phyloP scores from a whole-genome alignment of 768 basidiomycete genomes.

The Pisolithus microcarpus region DNA sequence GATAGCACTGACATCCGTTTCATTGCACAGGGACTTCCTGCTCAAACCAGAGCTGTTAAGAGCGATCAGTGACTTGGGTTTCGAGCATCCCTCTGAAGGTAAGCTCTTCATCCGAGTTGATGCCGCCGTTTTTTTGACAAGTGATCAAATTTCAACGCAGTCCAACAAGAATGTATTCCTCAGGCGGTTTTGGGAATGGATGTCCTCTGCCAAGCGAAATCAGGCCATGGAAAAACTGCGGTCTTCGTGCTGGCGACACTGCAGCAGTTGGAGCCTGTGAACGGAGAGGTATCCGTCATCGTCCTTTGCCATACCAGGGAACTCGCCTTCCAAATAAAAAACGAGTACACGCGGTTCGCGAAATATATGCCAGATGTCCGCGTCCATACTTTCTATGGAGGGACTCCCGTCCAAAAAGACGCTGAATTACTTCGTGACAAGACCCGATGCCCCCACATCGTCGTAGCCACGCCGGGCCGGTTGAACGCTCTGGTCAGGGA shows the following conservation, averaged over 20 bases:
- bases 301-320: slow-evolving; percentile 99
- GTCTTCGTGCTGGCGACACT: slow-evolving; percentile 97
- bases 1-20: slow-evolving; percentile 7
- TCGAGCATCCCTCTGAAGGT: slow-evolving; percentile 99
- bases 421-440: slow-evolving; percentile 92
- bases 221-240: slow-evolving; percentile 97
- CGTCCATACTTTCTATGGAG: slow-evolving; percentile 96
- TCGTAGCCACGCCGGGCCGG: slow-evolving; percentile 96
- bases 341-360: slow-evolving; percentile 97
- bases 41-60: slow-evolving; percentile 95
- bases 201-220: slow-evolving; percentile 98
- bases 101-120: slow-evolving; percentile 10
- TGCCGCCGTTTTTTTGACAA: background rate
- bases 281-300: slow-evolving; percentile 95
- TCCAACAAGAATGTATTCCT: slow-evolving; percentile 99
- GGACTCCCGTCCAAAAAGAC: slow-evolving; percentile 91
- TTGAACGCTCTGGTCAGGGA: slow-evolving; percentile 93
- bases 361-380: slow-evolving; percentile 99
- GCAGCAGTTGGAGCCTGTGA: slow-evolving; percentile 96
- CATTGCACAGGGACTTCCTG: slow-evolving; percentile 75
- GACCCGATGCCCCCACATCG: slow-evolving; percentile 95
- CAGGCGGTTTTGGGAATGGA: slow-evolving; percentile 99
- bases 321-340: slow-evolving; percentile 99
- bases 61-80: slow-evolving; percentile 98
- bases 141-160: slow-evolving; percentile 34